Percentiles rank a stretch among this genome's conserved stretches.
Evolutionary conservation across 345 rosid species (phyloP).

Genomic region (Salix arbutifolia): DNA sequence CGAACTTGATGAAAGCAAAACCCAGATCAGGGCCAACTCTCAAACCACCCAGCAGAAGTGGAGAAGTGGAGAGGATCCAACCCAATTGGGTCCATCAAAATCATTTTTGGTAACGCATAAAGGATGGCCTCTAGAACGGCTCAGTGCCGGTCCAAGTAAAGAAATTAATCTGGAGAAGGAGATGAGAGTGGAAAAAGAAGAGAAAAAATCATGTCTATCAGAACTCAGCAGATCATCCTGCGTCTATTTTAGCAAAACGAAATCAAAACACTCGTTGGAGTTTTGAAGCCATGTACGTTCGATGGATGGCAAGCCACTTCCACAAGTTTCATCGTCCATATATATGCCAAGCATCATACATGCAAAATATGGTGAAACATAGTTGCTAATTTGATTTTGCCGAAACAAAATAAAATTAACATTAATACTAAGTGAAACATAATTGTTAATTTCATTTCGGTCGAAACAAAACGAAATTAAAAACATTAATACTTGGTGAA

Average conservation of each 20-base stretch:
- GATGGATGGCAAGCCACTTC: not conserved
- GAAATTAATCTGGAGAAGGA: not conserved
- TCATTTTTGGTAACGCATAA: not conserved
- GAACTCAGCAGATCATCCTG: not conserved
- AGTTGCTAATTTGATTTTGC: no score
- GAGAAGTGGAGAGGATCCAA: not conserved
- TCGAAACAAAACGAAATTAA: no score
- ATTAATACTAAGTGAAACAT: no score
- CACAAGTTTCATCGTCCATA: not conserved
- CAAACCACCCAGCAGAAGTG: not conserved
- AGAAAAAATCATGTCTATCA: not conserved
- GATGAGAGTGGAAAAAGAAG: not conserved
- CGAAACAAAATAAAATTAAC: no score
- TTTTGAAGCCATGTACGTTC: no score
- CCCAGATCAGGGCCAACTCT: not conserved
- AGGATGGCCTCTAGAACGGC: not conserved
- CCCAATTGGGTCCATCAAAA: no score
- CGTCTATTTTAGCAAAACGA: not conserved
- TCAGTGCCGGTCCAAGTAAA: not conserved
- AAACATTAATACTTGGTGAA: no score
- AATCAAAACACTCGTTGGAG: not conserved
- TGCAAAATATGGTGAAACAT: no score
- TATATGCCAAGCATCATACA: no score
- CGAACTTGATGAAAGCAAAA: not conserved
- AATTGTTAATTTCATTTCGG: no score